Evolutionary conservation across 1,139 yeast species (phyloP).

Genomic region (Saccharomycopsis crataegensis): DNA sequence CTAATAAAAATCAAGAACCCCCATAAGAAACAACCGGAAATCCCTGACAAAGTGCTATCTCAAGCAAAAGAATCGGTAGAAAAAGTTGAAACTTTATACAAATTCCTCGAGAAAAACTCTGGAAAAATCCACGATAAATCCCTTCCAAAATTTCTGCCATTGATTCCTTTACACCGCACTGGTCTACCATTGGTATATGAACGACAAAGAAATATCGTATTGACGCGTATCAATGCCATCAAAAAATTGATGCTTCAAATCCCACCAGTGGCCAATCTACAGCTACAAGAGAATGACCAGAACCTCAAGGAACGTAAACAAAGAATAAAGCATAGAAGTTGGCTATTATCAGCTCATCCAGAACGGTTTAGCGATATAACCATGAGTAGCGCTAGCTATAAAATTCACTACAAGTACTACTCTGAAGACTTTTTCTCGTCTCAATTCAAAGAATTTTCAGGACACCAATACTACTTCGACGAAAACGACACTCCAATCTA

Average conservation of each 20-base stretch:
- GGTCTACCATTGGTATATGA: constrained; percentile 7
- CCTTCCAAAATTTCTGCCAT: not conserved
- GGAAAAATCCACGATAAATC: constrained; percentile 7
- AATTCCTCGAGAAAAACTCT: not conserved
- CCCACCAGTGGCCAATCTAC: too few relatives aligned
- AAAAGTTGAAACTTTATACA: not conserved
- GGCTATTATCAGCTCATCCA: too few relatives aligned
- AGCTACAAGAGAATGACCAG: too few relatives aligned
- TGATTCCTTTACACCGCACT: constrained; percentile 4
- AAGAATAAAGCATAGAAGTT: not conserved
- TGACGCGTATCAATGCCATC: constrained; percentile 1
- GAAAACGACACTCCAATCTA: not conserved
- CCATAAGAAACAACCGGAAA: not conserved
- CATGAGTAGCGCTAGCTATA: not conserved
- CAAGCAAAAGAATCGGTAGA: not conserved
- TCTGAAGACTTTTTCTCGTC: not conserved
- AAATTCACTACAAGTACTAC: not conserved
- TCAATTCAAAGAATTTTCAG: not conserved
- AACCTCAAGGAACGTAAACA: not conserved
- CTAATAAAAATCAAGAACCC: not conserved
- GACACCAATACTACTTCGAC: not conserved
- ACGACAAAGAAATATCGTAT: constrained; percentile 11
- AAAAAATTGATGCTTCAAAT: not conserved
- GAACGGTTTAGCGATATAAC: too few relatives aligned
- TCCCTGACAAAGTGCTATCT: not conserved